Evolutionary conservation across 257 asterid species (phyloP), one percentile per base, ranked within the genome.

Genomic region (Nicotiana paniculata): DNA sequence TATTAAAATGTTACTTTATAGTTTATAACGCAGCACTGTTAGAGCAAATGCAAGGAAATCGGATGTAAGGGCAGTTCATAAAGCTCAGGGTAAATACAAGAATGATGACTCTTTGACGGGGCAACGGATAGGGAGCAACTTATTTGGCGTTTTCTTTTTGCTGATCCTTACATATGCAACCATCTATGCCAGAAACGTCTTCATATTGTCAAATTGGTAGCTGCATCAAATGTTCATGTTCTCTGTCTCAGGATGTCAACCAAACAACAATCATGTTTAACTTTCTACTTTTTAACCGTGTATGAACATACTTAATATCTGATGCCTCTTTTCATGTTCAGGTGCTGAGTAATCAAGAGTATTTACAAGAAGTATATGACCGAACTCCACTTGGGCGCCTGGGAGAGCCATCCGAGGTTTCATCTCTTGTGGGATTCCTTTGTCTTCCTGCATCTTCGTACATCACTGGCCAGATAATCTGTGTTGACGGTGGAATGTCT

Each of bases 401-500:
- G 28, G 97, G 95, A 79, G 93, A 93, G 64, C 95, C 97, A 13
- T 67, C 83, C 0, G 97, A 93, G 77, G 95, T 93, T 33, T 88
- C 97, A 11, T 85, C 97, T 35, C 85, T 81, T 62, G 97, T 92
- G 80, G 94, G 92, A 3, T 92, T 89, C 85, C 95, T 92, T 66
- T 92, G 97, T 84, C 76, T 92, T 26, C 95, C 95, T 4, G 97
- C 93, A 2, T 87, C 97, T 13, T 90, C 97, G 4, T 93, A 85
- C 62, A 87, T 91, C 37, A 92, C 95, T 0, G 95, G 95, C 28
- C 94, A 91, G 90, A 88, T 91, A 68, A 83, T 92, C 79, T 88
- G 90, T 37, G 90, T 89, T 15, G 95, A 93, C 81, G 97, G 95
- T 17, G 97, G 95, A 77, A 90, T 91, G 96, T 85, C 92, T 39